Evolutionary conservation across 1,139 yeast genomes (phyloP).

Genomic region (Diutina neorugosa): DNA sequence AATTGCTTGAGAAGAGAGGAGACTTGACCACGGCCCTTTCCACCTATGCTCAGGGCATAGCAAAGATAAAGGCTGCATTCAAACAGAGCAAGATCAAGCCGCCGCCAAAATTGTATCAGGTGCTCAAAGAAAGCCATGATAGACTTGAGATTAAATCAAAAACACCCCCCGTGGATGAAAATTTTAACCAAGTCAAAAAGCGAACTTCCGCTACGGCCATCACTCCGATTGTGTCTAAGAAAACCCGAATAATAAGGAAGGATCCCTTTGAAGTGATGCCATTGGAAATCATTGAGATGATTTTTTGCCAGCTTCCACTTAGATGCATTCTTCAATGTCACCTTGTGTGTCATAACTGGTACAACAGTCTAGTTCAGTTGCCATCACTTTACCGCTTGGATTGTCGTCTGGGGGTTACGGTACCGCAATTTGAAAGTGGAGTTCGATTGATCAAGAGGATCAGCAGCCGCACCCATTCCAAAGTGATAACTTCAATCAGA

Average conservation of each 20-base stretch:
- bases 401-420: background rate
- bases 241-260: background rate
- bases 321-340: background rate
- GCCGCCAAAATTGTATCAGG: background rate
- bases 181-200: background rate
- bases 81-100: constrained; percentile 1
- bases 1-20: background rate
- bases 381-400: background rate
- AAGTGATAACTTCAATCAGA: background rate
- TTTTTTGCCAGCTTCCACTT: background rate
- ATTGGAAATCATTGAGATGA: background rate
- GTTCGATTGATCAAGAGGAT: background rate
- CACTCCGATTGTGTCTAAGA: background rate
- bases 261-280: background rate
- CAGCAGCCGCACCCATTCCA: background rate
- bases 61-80: background rate
- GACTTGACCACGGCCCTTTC: background rate
- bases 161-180: background rate
- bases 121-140: background rate
- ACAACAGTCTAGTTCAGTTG: background rate
- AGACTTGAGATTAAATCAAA: background rate
- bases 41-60: background rate
- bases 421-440: background rate
- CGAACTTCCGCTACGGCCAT: background rate
- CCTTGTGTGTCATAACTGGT: background rate